Conservation (phyloP, 768 basidiomycete genomes). For the Boletus patriciae region DNA sequence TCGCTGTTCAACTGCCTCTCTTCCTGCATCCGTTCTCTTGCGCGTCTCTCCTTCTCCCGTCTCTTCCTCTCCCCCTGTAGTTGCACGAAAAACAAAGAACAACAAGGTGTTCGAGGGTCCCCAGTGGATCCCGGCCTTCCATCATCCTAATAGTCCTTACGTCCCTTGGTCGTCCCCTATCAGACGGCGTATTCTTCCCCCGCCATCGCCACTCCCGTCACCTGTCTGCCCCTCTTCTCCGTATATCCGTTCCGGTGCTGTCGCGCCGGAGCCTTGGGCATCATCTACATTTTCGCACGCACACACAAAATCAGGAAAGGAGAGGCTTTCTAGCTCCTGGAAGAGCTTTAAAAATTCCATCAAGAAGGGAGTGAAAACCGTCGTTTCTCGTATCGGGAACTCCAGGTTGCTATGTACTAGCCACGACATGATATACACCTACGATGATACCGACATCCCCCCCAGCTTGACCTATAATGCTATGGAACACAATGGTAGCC, state of each 20-base stretch:
- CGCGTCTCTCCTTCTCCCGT: conserved; percentile 15
- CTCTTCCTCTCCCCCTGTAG: conserved; percentile 13
- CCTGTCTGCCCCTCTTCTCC: conserved; percentile 37
- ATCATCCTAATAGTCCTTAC: conserved; percentile 57
- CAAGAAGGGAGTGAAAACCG: conserved; percentile 24
- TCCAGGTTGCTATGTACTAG: conserved; percentile 12
- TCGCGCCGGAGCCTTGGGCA: conserved; percentile 43
- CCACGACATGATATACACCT: conserved; percentile 9
- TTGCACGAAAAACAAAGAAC: conserved; percentile 16
- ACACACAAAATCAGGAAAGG: conserved; percentile 21
- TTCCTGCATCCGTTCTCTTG: conserved; percentile 21
- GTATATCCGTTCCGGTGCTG: conserved; percentile 39
- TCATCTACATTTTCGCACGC: conserved; percentile 22
- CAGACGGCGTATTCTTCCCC: conserved; percentile 45
- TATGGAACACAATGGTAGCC: conserved; percentile 14
- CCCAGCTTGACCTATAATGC: not conserved
- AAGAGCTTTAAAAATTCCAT: conserved; percentile 35
- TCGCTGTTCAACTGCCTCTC: conserved; percentile 9
- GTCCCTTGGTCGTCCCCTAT: conserved; percentile 47
- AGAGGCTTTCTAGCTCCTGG: conserved; percentile 28
- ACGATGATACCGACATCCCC: conserved; percentile 5
- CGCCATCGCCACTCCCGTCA: conserved; percentile 38
- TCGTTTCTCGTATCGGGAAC: conserved; percentile 19
- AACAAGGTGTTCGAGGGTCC: conserved; percentile 30
- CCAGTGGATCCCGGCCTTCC: conserved; percentile 39